Base-by-base conservation (phyloP, 1,139 yeast genomes). In the Hanseniaspora sp. region DNA sequence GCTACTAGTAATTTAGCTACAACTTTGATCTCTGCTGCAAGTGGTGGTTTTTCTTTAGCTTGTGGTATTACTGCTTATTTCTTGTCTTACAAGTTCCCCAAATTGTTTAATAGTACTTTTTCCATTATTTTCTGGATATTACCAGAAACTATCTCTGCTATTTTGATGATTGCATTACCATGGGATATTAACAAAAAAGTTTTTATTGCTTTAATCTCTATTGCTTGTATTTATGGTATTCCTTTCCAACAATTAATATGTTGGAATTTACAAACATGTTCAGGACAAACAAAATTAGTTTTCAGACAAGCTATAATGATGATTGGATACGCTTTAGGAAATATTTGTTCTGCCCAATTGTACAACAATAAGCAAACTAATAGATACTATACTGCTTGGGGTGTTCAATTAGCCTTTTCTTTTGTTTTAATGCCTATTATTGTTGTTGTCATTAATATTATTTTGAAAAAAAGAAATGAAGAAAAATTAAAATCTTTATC, bases 21-120 rank as follows among this genome's bases (percentile, higher is more conserved):
- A 1, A 75, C 80, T 0, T 64, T 78, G 39, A 78, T 78, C 5
- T 72, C 80, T 5, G 79, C 76, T 48, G 80, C 79, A 0, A 69
- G 75, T 43, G 74, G 77, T 49, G 75, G 78, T 0, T 75, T 69
- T 57, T 70, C 75, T 0, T 64, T 68, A 5, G 58, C 66, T 4
- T 69, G 71, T 63, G 62, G 70, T 23, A 46, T 69, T 31, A 59
- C 68, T 23, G 71, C 13, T 58, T 67, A 43, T 58, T 71, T 56
- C 53, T 59, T 3, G 49, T 55, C 44, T 53, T 54, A 43, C 55
- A 56, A 30, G 51, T 60, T 7, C 13, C 56, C 56, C 8, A 44
- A 13, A 13, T 23, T 39, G 2, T 53, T 40, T 29, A 56, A 51
- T 28, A 63, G 71, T 7, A 73, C 74, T 1, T 64, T 67, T 46